Evolutionary conservation across 2,329 filamentous ascomycete genomes (phyloP), one percentile per base, ranked within the genome.

Genomic region (Bipolaris zeicola): DNA sequence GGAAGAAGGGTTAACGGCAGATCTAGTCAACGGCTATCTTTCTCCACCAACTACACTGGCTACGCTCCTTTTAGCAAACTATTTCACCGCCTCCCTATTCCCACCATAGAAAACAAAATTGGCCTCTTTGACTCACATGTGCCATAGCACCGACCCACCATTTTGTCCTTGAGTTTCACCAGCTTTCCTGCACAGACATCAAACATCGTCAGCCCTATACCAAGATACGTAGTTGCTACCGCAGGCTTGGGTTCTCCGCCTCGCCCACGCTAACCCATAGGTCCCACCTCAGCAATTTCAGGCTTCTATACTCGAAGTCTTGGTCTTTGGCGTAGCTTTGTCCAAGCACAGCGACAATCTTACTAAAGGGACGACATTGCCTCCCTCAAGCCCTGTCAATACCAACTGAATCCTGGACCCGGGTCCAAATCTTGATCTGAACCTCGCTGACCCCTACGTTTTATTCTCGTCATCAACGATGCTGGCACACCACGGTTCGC

Each of bases 191-290:
- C 55, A 55, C 57, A 50, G 54, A 47, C 50, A 20, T 39, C 37
- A 53, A 44, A 58, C 39, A 56, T 45, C 14, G 47, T 70, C 66
- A 70, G 66, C 63, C 62, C 60, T 65, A 66, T 63, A 60, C 57
- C 55, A 47, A 62, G 60, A 56, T 51, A 51, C 48, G 24, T 42
- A 62, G 42, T 60, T 50, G 46, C 52, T 59, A 54, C 55, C 61
- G 57, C 38, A 47, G 47, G 31, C 37, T 31, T 42, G 55, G 59
- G 28, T 28, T 31, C 5, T 36, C 31, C 49, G 48, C 63, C 65
- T 65, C 65, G 66, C 66, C 62, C 64, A 10, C 62, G 50, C 52
- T 34, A 52, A 47, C 39, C 41, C 52, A 55, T 50, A 55, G 52
- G 53, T 45, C 53, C 39, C 55, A 59, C 47, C 58, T 58, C 52